These are phyloP conservation scores for Zostera marina DNA, from an alignment of 116 monocot species.

Conservation along the genomic window DNA sequence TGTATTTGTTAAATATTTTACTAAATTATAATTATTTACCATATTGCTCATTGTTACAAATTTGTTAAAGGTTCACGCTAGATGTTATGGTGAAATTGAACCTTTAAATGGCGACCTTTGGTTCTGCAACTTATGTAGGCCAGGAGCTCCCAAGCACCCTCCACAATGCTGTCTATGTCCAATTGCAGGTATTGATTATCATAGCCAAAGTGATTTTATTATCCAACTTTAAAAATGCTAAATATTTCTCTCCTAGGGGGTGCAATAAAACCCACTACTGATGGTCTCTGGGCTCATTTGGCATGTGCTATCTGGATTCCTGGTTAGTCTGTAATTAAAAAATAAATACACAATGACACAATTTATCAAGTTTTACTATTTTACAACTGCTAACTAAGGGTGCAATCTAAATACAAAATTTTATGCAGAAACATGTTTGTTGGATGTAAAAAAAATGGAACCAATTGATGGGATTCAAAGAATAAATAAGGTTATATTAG, in stretches of 20 bases:
- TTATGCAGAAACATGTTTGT: constrained; percentile 75
- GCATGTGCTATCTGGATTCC: constrained; percentile 99
- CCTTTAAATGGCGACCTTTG: constrained; percentile 85
- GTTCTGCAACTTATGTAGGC: constrained; percentile 93
- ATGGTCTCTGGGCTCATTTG: constrained; percentile 98
- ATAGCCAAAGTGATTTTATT: not conserved
- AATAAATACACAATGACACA: not conserved
- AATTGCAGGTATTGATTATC: constrained; percentile 35
- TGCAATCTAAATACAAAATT: constrained; percentile 4
- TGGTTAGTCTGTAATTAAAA: constrained; percentile 28
- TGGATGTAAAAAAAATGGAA: constrained; percentile 95
- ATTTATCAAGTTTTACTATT: not conserved
- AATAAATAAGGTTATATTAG: constrained; percentile 85
- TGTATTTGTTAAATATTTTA: not conserved
- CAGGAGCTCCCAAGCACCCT: constrained; percentile 54
- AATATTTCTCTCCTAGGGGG: constrained; percentile 38
- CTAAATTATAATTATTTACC: not conserved
- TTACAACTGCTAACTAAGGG: not conserved
- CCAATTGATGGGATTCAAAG: constrained; percentile 89
- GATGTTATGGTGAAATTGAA: constrained; percentile 91
- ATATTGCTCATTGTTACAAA: not conserved
- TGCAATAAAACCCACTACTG: constrained; percentile 96
- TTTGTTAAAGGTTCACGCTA: constrained; percentile 75
- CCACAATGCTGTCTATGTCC: constrained; percentile 95
- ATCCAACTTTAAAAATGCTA: too few relatives aligned